phyloP scores from a whole-genome alignment of 495 filamentous ascomycete species.

The Neurospora sp. region DNA sequence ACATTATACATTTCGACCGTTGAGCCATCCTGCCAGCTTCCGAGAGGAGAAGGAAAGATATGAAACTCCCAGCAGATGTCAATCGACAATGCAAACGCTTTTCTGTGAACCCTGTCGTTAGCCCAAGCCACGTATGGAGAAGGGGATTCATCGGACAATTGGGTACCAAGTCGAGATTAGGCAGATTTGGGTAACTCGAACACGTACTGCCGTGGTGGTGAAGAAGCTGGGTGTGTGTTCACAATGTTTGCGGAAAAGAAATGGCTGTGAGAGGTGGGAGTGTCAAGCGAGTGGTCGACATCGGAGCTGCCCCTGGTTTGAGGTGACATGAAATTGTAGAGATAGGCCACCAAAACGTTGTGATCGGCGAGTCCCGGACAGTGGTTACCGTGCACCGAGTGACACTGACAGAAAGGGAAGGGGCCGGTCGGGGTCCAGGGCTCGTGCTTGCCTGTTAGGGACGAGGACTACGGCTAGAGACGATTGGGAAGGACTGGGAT shows the following conservation, averaged over 20 bases:
- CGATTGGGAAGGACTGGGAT: neutral
- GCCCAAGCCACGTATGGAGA: neutral
- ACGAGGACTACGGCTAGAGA: neutral
- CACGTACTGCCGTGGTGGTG: neutral
- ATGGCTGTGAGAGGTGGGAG: neutral
- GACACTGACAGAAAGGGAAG: neutral
- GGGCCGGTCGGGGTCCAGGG: neutral
- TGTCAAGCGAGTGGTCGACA: neutral
- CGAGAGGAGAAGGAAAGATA: neutral
- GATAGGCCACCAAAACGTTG: neutral
- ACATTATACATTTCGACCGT: neutral
- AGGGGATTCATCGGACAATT: neutral
- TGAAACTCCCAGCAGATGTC: neutral
- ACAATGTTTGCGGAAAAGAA: neutral
- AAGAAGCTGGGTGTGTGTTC: neutral
- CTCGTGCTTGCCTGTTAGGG: neutral
- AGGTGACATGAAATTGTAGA: neutral
- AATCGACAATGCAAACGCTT: neutral
- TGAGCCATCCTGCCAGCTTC: neutral
- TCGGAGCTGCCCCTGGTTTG: neutral
- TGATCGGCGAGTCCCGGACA: neutral
- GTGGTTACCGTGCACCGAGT: neutral
- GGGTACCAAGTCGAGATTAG: neutral
- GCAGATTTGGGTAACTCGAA: neutral
- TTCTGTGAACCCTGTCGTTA: neutral